phyloP scores from a whole-genome alignment of 1,284 basidiomycete species.

The Cystobasidiaceae sp. region DNA sequence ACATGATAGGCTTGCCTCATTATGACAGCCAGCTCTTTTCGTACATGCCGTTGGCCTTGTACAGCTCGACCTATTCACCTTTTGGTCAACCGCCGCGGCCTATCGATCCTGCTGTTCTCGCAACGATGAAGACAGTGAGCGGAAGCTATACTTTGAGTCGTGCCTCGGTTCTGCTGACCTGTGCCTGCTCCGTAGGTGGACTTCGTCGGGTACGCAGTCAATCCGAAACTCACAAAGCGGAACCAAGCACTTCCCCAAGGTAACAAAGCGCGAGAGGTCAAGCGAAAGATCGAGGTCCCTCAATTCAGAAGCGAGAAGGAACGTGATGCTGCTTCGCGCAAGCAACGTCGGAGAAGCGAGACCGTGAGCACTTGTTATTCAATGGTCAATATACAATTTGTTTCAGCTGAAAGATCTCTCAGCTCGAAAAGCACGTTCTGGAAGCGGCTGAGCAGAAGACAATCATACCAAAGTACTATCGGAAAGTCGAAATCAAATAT shows the following conservation, averaged over 20 bases:
- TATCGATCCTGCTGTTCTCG: slow-evolving; percentile 71
- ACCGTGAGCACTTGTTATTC: slow-evolving; percentile 8
- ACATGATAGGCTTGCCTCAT: slow-evolving; percentile 81
- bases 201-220: slow-evolving; percentile 72
- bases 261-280: slow-evolving; percentile 49
- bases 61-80: slow-evolving; percentile 56
- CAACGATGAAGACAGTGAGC: slow-evolving; percentile 58
- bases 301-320: slow-evolving; percentile 78
- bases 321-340: slow-evolving; percentile 49
- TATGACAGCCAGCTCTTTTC: slow-evolving; percentile 76
- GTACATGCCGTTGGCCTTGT: slow-evolving; percentile 53
- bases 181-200: slow-evolving; percentile 57
- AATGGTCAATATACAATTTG: neutral
- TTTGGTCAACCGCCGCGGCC: slow-evolving; percentile 60
- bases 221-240: slow-evolving; percentile 46
- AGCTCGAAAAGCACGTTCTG: slow-evolving; percentile 8
- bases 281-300: slow-evolving; percentile 50
- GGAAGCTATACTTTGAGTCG: neutral
- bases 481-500: slow-evolving; percentile 94
- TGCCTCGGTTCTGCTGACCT: neutral
- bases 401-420: neutral
- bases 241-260: slow-evolving; percentile 28
- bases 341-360: slow-evolving; percentile 32
- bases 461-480: slow-evolving; percentile 71
- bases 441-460: slow-evolving; percentile 43